Conservation (phyloP, 352 stramenopile genomes). For the Globisporangium acanthophoron region DNA sequence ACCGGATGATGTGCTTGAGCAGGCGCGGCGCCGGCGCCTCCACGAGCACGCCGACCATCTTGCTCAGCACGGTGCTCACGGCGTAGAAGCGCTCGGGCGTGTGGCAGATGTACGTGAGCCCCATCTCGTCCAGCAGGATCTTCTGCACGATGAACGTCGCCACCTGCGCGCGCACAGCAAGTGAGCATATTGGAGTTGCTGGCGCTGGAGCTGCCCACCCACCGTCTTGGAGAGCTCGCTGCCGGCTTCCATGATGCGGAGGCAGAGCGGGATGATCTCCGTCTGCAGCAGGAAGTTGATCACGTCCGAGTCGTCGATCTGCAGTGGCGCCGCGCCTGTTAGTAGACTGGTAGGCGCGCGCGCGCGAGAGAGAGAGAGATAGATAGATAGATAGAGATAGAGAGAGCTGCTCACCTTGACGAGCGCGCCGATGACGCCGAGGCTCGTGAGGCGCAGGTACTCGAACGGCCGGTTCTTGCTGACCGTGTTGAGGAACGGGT, state of each 20-base stretch:
- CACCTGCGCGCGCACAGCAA: conserved; percentile 33
- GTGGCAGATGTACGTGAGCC: conserved; percentile 98
- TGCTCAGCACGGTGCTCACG: conserved; percentile 90
- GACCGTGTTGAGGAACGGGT: conserved; percentile 99
- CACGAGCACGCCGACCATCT: conserved; percentile 96
- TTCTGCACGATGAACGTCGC: conserved; percentile 99
- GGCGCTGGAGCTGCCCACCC: neutral
- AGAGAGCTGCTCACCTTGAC: conserved; percentile 82
- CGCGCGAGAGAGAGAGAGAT: neutral
- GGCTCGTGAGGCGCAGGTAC: conserved; percentile 96
- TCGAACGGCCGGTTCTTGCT: conserved; percentile 98
- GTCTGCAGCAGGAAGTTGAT: conserved; percentile 99
- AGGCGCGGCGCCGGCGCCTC: conserved; percentile 91
- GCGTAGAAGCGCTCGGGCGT: conserved; percentile 93
- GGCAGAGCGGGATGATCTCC: conserved; percentile 98
- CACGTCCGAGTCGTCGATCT: conserved; percentile 98
- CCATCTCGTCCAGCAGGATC: conserved; percentile 98
- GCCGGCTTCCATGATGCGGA: conserved; percentile 99
- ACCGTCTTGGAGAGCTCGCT: conserved; percentile 97
- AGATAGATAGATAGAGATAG: too few relatives aligned
- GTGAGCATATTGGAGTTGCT: neutral
- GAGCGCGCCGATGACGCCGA: conserved; percentile 98
- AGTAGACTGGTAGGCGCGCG: neutral
- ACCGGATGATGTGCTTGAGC: conserved; percentile 99
- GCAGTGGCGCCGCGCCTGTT: neutral